A percentile compares a stretch with the other conserved stretches of the same genome.
Conservation (phyloP, 23 red algal genomes). For the Gracilaria caudata region DNA sequence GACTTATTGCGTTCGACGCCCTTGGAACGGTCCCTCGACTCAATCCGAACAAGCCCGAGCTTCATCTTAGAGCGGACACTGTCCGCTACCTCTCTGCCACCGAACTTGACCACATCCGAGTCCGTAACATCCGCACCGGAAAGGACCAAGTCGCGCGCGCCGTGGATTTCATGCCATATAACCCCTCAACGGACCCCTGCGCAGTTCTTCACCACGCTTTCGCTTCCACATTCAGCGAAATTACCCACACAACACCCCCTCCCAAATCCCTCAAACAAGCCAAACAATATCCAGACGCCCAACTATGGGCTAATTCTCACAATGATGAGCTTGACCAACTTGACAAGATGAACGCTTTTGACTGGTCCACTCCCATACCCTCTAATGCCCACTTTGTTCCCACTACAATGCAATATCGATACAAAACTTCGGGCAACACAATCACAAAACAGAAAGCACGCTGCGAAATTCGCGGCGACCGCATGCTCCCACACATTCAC, state of each 20-base stretch:
- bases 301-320: conserved; percentile 14
- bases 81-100: not conserved
- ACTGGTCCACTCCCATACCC: not conserved
- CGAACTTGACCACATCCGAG: not conserved
- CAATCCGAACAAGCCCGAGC: not conserved
- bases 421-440: conserved; percentile 8
- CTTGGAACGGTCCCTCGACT: not conserved
- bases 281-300: conserved; percentile 34
- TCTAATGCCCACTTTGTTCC: not conserved
- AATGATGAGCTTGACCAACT: conserved; percentile 46
- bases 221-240: not conserved
- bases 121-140: not conserved
- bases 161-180: conserved; percentile 38
- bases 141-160: not conserved
- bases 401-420: conserved; percentile 35
- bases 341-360: conserved; percentile 8
- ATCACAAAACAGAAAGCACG: conserved; percentile 22
- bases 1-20: not conserved
- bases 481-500: conserved; percentile 40
- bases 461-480: conserved; percentile 21
- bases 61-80: not conserved
- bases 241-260: not conserved
- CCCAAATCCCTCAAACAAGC: conserved; percentile 13
- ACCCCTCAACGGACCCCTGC: not conserved
- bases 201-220: not conserved